Conservation (phyloP, 2,329 filamentous ascomycete species). For the Passalora sequoiae region DNA sequence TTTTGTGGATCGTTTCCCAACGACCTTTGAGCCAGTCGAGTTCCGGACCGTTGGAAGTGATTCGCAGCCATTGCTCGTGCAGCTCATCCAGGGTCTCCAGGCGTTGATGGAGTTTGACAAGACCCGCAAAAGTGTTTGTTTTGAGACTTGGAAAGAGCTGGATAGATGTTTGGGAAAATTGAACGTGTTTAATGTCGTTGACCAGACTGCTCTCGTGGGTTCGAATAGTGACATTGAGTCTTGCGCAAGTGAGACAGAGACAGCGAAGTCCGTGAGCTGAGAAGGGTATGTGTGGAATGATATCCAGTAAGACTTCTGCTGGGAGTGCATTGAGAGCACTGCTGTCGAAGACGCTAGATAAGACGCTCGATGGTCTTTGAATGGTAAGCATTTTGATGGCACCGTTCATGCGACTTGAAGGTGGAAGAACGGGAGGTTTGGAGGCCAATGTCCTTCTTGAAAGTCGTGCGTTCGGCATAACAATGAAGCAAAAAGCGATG, state of each 20-base stretch:
- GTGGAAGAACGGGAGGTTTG: too few species aligned
- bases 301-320: conserved; percentile 31
- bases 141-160: conserved; percentile 26
- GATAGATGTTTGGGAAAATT: conserved; percentile 9
- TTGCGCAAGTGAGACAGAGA: conserved; percentile 26
- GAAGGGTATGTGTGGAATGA: conserved; percentile 31
- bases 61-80: conserved; percentile 28
- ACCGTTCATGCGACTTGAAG: too few species aligned
- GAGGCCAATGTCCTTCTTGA: too few species aligned
- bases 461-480: too few species aligned
- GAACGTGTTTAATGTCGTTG: conserved; percentile 20
- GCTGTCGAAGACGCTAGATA: background rate
- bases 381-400: conserved; percentile 7
- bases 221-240: conserved; percentile 26
- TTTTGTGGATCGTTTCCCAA: conserved; percentile 30
- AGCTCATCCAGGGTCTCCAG: conserved; percentile 22
- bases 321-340: conserved; percentile 17
- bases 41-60: conserved; percentile 25
- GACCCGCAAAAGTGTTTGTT: conserved; percentile 19
- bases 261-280: conserved; percentile 19
- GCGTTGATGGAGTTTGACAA: conserved; percentile 21
- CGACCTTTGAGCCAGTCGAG: conserved; percentile 31
- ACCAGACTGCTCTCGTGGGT: conserved; percentile 29
- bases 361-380: background rate
- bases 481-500: too few species aligned